Conservation (phyloP, 495 filamentous ascomycete genomes). For the Podospora comata region DNA sequence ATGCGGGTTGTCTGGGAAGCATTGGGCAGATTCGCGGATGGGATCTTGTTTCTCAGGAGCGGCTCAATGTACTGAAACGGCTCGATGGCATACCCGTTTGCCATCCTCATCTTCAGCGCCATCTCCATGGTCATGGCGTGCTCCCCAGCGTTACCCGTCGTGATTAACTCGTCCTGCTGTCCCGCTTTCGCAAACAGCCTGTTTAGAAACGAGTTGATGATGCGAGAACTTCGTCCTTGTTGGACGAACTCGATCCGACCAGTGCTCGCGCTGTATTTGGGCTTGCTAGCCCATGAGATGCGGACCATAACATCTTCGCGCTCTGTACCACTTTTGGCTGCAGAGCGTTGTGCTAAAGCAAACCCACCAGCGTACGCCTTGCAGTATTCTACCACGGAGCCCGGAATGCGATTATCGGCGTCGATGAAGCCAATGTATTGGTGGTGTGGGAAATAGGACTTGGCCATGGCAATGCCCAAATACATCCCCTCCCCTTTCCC, state of each 20-base stretch:
- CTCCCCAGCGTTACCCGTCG: constrained; percentile 35
- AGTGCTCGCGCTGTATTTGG: constrained; percentile 20
- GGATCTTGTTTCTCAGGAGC: constrained; percentile 8
- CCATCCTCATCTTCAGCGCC: constrained; percentile 26
- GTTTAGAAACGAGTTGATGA: constrained; percentile 34
- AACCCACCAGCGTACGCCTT: constrained; percentile 30
- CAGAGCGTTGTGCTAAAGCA: constrained; percentile 14
- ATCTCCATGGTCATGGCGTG: constrained; percentile 35
- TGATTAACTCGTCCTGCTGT: constrained; percentile 12
- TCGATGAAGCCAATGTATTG: constrained; percentile 35
- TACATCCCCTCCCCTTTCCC: constrained; percentile 39
- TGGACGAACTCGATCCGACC: constrained; percentile 17
- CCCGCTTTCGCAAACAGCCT: constrained; percentile 15
- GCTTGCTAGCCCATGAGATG: constrained; percentile 31
- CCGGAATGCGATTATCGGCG: constrained; percentile 29
- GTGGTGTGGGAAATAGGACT: constrained; percentile 19
- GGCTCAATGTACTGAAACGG: constrained; percentile 33
- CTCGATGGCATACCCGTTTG: constrained; percentile 36
- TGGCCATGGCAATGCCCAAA: constrained; percentile 28
- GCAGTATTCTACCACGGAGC: constrained; percentile 31
- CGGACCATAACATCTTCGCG: constrained; percentile 30
- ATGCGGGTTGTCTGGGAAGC: constrained; percentile 15
- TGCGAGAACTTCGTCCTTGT: constrained; percentile 31
- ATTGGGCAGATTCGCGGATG: not conserved
- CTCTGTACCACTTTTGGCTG: not conserved